Evolutionary conservation across 2,329 filamentous ascomycete species (phyloP).

Genomic region (Penicillium sp.): DNA sequence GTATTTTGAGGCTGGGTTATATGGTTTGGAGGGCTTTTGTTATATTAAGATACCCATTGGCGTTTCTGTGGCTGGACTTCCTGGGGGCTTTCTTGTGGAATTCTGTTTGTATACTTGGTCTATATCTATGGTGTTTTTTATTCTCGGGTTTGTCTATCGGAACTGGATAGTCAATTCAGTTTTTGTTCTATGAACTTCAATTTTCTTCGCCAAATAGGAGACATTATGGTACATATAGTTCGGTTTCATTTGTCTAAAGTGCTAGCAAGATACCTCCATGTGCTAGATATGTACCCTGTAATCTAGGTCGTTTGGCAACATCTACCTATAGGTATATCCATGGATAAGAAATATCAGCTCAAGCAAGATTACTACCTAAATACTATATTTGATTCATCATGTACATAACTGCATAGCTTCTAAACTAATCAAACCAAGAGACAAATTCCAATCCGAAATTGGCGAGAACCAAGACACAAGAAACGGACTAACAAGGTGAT

Average conservation of each 20-base stretch:
- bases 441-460: not conserved
- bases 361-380: not conserved
- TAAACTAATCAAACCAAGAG: conserved; percentile 1
- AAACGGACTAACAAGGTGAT: not conserved
- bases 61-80: conserved; percentile 1
- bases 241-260: not conserved
- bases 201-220: too few species aligned
- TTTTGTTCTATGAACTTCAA: not conserved
- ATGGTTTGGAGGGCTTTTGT: not conserved
- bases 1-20: not conserved
- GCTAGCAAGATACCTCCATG: too few species aligned
- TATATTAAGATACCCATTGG: conserved; percentile 16
- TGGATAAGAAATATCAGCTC: not conserved
- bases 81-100: not conserved
- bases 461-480: not conserved
- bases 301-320: not conserved
- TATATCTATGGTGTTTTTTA: not conserved
- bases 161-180: not conserved
- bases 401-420: conserved; percentile 8
- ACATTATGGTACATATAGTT: not conserved
- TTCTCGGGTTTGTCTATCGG: not conserved
- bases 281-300: not conserved
- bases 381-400: conserved; percentile 8
- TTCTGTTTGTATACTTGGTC: not conserved
- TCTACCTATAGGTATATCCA: not conserved